phyloP scores from a whole-genome alignment of 345 rosid genomes.

The Xanthoceras sorbifolium region DNA sequence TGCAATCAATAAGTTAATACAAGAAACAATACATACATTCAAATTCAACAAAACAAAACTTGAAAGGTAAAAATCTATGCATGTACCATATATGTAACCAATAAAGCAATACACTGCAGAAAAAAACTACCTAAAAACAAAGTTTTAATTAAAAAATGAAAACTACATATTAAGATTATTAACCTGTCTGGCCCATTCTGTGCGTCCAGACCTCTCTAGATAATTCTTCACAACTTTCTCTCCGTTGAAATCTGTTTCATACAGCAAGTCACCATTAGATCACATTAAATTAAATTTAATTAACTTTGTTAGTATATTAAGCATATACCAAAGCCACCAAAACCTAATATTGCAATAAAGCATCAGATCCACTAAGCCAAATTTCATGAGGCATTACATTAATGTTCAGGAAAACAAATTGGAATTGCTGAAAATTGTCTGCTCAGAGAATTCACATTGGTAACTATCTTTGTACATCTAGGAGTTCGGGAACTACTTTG shows the following conservation, averaged over 20 bases:
- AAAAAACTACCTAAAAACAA: background rate
- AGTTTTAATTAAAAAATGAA: background rate
- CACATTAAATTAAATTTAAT: background rate
- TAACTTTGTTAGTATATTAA: background rate
- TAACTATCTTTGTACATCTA: background rate
- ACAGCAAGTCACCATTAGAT: constrained; percentile 19
- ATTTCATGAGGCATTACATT: constrained; percentile 2
- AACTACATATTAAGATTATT: background rate
- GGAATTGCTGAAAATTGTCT: background rate
- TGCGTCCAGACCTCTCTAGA: constrained; percentile 75
- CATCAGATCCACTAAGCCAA: background rate
- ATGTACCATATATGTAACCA: background rate
- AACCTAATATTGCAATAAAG: no score
- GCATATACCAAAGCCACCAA: background rate
- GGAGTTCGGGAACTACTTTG: background rate
- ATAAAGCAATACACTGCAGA: background rate
- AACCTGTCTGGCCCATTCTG: constrained; percentile 92
- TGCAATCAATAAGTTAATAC: constrained; percentile 6
- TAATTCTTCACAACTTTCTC: constrained; percentile 84
- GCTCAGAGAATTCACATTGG: background rate
- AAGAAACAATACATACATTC: no score
- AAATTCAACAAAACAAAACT: background rate
- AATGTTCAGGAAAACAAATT: background rate
- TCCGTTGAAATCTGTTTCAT: constrained; percentile 87
- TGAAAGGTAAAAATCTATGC: background rate